Percentiles rank a stretch among this genome's conserved stretches.
Evolutionary conservation across 352 stramenopile genomes (phyloP).

Genomic region (Pythium sp.): DNA sequence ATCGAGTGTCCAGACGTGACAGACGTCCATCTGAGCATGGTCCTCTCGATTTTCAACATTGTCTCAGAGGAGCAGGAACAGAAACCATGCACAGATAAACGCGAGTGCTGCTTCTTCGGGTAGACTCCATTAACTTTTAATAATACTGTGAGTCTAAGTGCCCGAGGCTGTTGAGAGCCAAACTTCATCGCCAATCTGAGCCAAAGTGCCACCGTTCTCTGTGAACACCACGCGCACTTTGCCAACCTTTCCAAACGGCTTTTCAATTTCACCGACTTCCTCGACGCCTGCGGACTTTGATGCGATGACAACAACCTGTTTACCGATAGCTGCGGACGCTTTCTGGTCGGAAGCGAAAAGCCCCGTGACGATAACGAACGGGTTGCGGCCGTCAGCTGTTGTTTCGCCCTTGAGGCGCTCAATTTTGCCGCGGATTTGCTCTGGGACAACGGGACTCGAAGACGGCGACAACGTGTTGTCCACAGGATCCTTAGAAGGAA

Average conservation of each 20-base stretch:
- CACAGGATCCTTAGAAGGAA: too few relatives aligned
- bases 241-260: conserved; percentile 73
- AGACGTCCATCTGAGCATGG: conserved; percentile 17
- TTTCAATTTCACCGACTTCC: conserved; percentile 56
- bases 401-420: conserved; percentile 76
- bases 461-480: background rate
- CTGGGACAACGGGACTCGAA: background rate
- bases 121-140: conserved; percentile 4
- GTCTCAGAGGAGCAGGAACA: conserved; percentile 16
- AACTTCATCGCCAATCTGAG: conserved; percentile 41
- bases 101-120: conserved; percentile 52
- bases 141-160: background rate
- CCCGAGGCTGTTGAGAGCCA: conserved; percentile 7
- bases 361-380: conserved; percentile 53
- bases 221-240: conserved; percentile 65
- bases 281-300: conserved; percentile 11
- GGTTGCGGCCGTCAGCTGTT: conserved; percentile 53
- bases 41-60: conserved; percentile 26
- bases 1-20: conserved; percentile 38
- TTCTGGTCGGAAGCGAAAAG: conserved; percentile 51
- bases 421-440: conserved; percentile 26
- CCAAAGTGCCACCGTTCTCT: conserved; percentile 39
- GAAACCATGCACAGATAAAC: conserved; percentile 30
- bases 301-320: conserved; percentile 21
- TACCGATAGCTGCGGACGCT: conserved; percentile 30